Evolutionary conservation across 2,329 filamentous ascomycete species (phyloP), one percentile per base, ranked within the genome.

Genomic region (Chrysosporium queenslandicum): DNA sequence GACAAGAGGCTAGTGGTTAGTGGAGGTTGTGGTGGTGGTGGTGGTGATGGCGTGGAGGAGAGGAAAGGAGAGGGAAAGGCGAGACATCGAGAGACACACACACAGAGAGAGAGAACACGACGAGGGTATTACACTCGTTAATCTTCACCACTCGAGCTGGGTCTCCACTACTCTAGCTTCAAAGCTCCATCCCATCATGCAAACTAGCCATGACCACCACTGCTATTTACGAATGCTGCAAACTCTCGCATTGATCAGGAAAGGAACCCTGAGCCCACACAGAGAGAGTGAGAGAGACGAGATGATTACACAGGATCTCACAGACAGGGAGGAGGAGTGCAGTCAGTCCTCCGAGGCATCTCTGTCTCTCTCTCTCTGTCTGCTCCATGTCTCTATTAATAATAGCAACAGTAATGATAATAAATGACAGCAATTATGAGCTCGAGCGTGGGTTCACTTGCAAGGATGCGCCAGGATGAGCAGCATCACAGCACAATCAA

Each of bases 241-340:
- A 48, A 48, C 46, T 48, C 32, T 48, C 46, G 46, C 46, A 48
- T 48, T 48, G 46, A 48, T 48, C 46, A 48, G 20, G 12, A 40
- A 16, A n/a, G 29, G 46, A 11, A 48, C 32, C 32, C 43, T 21
- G 43, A 16, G 6, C 32, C n/a, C n/a, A n/a, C n/a, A n/a, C n/a
- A n/a, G n/a, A n/a, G n/a, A n/a, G n/a, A n/a, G n/a, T n/a, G n/a
- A n/a, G n/a, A n/a, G n/a, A n/a, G n/a, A n/a, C n/a, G n/a, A n/a
- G n/a, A n/a, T n/a, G 32, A 36, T 12, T 36, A 12, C 32, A n/a
- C 32, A 29, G 9, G 9, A 9, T 29, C 27, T 29, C 27, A 29
- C n/a, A n/a, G n/a, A n/a, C n/a, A n/a, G n/a, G n/a, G n/a, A n/a
- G n/a, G n/a, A n/a, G n/a, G n/a, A n/a, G n/a, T n/a, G n/a, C n/a